Evolutionary conservation across 805 yeast genomes (phyloP).

Genomic region (Yamadazyma ubonensis): DNA sequence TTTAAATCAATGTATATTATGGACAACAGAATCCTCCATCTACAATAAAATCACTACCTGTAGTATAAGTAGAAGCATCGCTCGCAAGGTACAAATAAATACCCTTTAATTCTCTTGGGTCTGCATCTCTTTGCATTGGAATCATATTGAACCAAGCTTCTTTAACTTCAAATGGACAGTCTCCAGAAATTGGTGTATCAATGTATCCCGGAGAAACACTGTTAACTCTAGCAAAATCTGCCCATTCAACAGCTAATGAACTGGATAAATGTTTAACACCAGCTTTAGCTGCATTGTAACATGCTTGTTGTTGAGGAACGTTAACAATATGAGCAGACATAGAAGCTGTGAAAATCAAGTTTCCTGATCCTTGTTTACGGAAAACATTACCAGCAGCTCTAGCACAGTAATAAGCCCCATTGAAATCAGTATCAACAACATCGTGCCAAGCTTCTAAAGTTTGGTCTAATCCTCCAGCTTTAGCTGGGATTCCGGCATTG

Average conservation of each 20-base stretch:
- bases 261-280: slow-evolving; percentile 71
- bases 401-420: slow-evolving; percentile 79
- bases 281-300: slow-evolving; percentile 85
- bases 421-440: slow-evolving; percentile 70
- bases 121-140: slow-evolving; percentile 76
- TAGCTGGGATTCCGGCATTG: slow-evolving; percentile 48
- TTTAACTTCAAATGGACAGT: slow-evolving; percentile 35
- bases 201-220: slow-evolving; percentile 85
- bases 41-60: slow-evolving; percentile 75
- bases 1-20: no score
- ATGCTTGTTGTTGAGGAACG: slow-evolving; percentile 81
- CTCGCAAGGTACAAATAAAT: slow-evolving; percentile 77
- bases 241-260: slow-evolving; percentile 88
- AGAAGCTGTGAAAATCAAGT: slow-evolving; percentile 80
- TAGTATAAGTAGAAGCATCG: slow-evolving; percentile 75
- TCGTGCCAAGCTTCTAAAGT: slow-evolving; percentile 65
- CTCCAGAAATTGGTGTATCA: slow-evolving; percentile 58
- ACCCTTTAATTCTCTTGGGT: slow-evolving; percentile 75
- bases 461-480: slow-evolving; percentile 39
- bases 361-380: slow-evolving; percentile 69
- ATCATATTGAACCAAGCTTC: slow-evolving; percentile 38
- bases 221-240: slow-evolving; percentile 74
- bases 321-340: slow-evolving; percentile 88
- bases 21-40: slow-evolving; percentile 72
- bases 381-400: slow-evolving; percentile 70